Base-by-base conservation (phyloP, 441 rosid genomes). In the Erysimum cheiri region DNA sequence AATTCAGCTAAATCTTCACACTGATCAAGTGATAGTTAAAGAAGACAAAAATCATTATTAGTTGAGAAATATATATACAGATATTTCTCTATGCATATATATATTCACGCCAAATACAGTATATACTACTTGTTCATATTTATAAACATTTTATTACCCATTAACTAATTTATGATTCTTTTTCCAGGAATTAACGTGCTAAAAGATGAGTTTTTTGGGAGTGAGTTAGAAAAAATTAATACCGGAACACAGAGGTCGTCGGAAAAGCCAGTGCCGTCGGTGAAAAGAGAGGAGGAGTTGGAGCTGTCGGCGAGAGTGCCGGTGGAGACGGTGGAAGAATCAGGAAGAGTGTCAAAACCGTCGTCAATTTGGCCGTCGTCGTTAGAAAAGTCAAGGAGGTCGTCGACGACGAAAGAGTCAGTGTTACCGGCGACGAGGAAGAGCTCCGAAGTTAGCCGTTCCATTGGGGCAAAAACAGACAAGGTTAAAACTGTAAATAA, bases 231-330 rank as follows among this genome's bases (percentile, higher is more conserved):
- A 11, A 52, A 64, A 62, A 2, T 9, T 9, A 10, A 24, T 1
- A 93, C 98, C 90, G 98, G 98, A 8, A 91, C 87, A 56, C 85
- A 85, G 17, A 93, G 94, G 77, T 93, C 95, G 71, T 80, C 72
- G 50, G 89, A 79, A 79, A 88, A 86, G 15, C 73, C 81, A 60
- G 75, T 13, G 8, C 19, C 72, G 59, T 82, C 89, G 50, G 73
- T 10, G 64, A 12, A 60, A 60, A 73, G 11, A 1, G 77, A 67
- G 10, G 73, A 67, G 36, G 78, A 74, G 33, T 78, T 80, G 12
- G 79, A 56, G 60, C 84, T 79, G 17, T 46, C 82, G 9, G 73
- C 71, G 56, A 82, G 80, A 80, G 64, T 65, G 8, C 70, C 77
- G 58, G 64, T 73, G 71, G 90, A 76, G 73, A 93, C 69, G 65